Base-by-base conservation (phyloP, 164 flowering plant species). In the Umbellularia californica region DNA sequence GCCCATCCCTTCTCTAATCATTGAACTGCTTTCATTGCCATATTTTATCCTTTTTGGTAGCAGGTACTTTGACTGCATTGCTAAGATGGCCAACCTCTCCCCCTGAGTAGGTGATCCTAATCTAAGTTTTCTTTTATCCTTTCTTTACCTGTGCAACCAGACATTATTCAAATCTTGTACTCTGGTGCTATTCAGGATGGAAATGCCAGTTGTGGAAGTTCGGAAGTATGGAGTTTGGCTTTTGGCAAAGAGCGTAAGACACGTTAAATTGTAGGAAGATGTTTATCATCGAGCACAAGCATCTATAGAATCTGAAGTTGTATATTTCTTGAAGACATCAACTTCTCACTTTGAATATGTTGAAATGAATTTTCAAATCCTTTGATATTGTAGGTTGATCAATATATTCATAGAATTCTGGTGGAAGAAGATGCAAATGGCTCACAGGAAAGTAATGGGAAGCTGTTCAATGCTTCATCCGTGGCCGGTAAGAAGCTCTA, bases 21-120 rank as follows among this genome's bases (percentile, higher is more conserved):
- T 67, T 17, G 22, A 67, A 15, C 24, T 67, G 17, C 6, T 67
- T 28, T 47, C 55, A 28, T 47, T 69, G 52, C 52, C 11, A 41
- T 41, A 55, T 55, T 55, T 55, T 12, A 7, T 41, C 5, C 60
- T 20, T 20, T 23, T 68, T 25, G 65, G 63, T 65, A 5, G 28
- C 74, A 92, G 98, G 95, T 81, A 77, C 80, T 79, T 68, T 88
- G 72, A 91, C 91, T 82, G 91, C 97, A 75, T 81, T 94, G 77
- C 79, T 94, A 78, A 80, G 97, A 70, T 92, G 98, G 98, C 98
- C 97, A 79, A 91, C 98, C 68, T 90, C 97, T 76, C 98, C 96
- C 20, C 81, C 92, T 58, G 91, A 90, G 98, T 94, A 84, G 77
- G 78, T 14, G 15, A 35, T 62, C 62, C 5, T 12, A 50, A 20